Percentiles rank a stretch among this genome's conserved stretches.
Conservation (phyloP, 257 asterid species). For the Sherardia arvensis region DNA sequence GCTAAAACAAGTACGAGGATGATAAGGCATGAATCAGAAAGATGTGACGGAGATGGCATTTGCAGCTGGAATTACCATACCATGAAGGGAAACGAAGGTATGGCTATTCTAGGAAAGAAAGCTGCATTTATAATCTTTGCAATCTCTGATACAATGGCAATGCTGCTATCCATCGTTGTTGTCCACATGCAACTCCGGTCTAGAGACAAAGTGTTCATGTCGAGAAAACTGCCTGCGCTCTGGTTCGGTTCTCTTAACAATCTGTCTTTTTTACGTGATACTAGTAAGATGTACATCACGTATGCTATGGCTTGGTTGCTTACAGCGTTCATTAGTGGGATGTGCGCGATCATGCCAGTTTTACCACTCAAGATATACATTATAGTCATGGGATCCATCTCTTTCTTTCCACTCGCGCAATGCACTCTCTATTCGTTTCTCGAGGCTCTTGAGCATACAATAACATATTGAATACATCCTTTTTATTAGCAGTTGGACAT, state of each 20-base stretch:
- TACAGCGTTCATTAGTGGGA: not conserved
- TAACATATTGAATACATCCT: too few relatives aligned
- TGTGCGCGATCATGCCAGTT: not conserved
- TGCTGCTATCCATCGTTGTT: not conserved
- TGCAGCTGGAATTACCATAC: conserved; percentile 5
- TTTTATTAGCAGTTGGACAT: too few relatives aligned
- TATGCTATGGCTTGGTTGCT: not conserved
- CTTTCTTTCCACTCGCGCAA: not conserved
- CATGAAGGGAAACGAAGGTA: conserved; percentile 1
- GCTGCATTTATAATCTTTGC: not conserved
- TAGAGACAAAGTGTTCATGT: not conserved
- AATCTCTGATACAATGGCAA: not conserved
- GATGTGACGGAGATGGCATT: too few relatives aligned
- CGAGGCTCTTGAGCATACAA: too few relatives aligned
- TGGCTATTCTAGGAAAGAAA: conserved; percentile 2
- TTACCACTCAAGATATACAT: not conserved
- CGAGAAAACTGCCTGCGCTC: too few relatives aligned
- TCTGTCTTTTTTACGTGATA: too few relatives aligned
- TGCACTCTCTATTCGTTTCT: too few relatives aligned
- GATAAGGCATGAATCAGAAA: not conserved
- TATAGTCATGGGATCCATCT: not conserved
- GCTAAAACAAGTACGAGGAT: not conserved
- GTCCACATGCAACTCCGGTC: not conserved
- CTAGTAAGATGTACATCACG: not conserved
- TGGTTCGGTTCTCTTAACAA: too few relatives aligned